These are phyloP conservation scores for Vigna angularis DNA, from an alignment of 306 rosid genomes.

Conservation along the genomic window DNA sequence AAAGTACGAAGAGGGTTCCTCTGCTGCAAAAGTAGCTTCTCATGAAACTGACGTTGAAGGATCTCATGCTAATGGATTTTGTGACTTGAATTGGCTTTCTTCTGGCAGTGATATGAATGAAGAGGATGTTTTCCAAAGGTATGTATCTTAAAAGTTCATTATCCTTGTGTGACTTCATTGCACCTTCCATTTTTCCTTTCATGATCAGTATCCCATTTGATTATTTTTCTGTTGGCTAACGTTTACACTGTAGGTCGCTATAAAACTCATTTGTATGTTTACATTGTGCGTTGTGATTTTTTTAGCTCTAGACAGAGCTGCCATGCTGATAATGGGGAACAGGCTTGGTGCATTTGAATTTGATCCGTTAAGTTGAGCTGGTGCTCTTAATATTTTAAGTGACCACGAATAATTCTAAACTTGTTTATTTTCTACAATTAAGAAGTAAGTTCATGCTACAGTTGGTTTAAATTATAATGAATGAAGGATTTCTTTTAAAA, in stretches of 20 bases:
- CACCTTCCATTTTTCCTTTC: not conserved
- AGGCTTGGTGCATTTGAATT: constrained; percentile 27
- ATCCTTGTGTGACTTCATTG: constrained; percentile 26
- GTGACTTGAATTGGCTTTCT: constrained; percentile 75
- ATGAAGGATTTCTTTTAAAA: too few species aligned
- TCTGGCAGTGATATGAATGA: constrained; percentile 62
- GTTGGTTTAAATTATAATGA: too few species aligned
- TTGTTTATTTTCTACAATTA: too few species aligned
- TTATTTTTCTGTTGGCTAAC: constrained; percentile 9
- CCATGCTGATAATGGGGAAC: constrained; percentile 14
- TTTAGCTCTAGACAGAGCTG: constrained; percentile 31
- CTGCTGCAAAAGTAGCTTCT: constrained; percentile 65
- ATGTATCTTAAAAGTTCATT: constrained; percentile 37
- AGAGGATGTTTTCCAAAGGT: constrained; percentile 82
- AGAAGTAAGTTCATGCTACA: too few species aligned
- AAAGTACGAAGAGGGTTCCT: constrained; percentile 69
- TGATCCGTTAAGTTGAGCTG: not conserved
- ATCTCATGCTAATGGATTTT: constrained; percentile 62
- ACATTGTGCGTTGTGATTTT: constrained; percentile 23
- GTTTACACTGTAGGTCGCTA: not conserved
- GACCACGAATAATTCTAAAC: too few species aligned
- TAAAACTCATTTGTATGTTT: constrained; percentile 24
- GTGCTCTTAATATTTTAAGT: constrained; percentile 17
- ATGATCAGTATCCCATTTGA: too few species aligned
- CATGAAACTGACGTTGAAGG: constrained; percentile 57